Evolutionary conservation across 192 early-diverging fungal species (phyloP).

Genomic region (Tieghemiomyces parasiticus): DNA sequence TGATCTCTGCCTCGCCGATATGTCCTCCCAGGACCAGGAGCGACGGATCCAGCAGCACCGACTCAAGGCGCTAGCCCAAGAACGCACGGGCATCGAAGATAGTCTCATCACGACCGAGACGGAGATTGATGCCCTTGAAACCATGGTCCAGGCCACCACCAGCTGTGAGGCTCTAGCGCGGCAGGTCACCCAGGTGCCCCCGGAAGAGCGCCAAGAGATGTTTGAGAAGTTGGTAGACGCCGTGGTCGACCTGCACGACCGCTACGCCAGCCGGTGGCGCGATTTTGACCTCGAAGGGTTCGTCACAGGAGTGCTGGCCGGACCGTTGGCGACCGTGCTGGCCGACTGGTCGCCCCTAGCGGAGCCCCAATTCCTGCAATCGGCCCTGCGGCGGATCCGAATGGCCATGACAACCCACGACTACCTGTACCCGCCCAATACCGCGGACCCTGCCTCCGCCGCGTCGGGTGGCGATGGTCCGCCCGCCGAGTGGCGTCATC

Average conservation of each 20-base stretch:
- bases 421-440: neutral
- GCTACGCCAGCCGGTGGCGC: conserved; percentile 40
- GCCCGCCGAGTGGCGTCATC: neutral
- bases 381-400: neutral
- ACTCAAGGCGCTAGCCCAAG: conserved; percentile 22
- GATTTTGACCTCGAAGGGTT: conserved; percentile 46
- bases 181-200: neutral
- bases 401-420: conserved; percentile 8
- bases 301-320: conserved; percentile 40
- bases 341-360: conserved; percentile 48
- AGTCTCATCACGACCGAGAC: neutral
- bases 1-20: conserved; percentile 50
- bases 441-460: neutral
- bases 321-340: conserved; percentile 29
- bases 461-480: neutral
- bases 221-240: conserved; percentile 21
- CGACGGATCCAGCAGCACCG: conserved; percentile 31
- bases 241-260: conserved; percentile 25
- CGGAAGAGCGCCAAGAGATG: conserved; percentile 16
- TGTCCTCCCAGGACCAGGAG: conserved; percentile 43
- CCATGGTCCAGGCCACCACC: neutral
- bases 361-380: conserved; percentile 23
- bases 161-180: neutral
- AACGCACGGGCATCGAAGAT: conserved; percentile 11
- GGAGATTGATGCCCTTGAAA: neutral